Conservation (phyloP, 495 filamentous ascomycete species). For the Beverwykella pulmonaria region DNA sequence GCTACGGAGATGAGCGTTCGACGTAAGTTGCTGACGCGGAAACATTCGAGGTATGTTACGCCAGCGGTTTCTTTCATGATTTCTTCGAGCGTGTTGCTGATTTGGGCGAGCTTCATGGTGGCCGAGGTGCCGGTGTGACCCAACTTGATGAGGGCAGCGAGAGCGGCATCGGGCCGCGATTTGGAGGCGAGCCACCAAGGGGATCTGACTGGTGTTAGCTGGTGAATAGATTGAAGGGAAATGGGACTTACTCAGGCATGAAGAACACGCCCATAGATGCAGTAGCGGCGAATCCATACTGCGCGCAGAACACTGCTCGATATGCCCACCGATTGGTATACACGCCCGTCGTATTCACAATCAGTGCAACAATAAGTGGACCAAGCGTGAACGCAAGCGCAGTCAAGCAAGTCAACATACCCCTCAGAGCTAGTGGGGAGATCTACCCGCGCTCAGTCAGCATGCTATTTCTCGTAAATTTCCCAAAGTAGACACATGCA, state of each 20-base stretch:
- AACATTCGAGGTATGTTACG: conserved; percentile 46
- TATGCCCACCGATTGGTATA: conserved; percentile 3
- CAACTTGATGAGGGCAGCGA: not conserved
- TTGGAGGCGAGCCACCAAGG: conserved; percentile 9
- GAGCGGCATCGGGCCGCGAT: not conserved
- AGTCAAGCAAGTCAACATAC: not conserved
- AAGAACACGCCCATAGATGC: conserved; percentile 4
- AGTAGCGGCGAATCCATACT: not conserved
- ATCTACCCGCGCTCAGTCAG: not conserved
- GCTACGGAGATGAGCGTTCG: conserved; percentile 46
- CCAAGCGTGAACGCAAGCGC: conserved; percentile 3
- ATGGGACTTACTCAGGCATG: not conserved
- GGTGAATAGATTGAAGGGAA: not conserved
- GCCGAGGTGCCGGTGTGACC: not conserved
- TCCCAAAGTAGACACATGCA: not conserved
- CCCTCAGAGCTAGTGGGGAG: not conserved
- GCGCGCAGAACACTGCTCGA: not conserved
- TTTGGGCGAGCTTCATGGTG: conserved; percentile 3
- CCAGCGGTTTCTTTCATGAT: conserved; percentile 43
- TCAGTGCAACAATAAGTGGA: not conserved
- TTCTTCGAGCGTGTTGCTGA: conserved; percentile 34
- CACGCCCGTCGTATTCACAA: not conserved
- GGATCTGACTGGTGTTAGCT: not conserved
- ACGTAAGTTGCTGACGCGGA: conserved; percentile 44
- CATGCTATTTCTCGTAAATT: not conserved